Conservation (phyloP, 179 eudicot species). For the Spergularia azorica region DNA sequence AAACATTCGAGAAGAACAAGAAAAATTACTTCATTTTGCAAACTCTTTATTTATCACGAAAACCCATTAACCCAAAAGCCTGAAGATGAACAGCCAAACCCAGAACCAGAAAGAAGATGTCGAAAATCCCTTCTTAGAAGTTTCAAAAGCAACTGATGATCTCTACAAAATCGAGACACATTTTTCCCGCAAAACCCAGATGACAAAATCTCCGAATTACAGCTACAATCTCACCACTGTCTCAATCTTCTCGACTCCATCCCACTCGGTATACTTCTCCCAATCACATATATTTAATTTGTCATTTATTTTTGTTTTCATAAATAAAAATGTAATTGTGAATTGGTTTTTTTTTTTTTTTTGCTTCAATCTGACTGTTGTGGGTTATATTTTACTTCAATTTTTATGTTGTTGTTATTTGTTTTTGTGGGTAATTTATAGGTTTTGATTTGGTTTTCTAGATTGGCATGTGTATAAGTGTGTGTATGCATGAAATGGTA, state of each 20-base stretch:
- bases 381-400: not conserved
- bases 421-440: not conserved
- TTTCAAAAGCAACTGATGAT: slow-evolving; percentile 49
- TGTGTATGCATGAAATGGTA: not conserved
- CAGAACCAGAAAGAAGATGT: slow-evolving; percentile 19
- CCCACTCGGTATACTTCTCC: slow-evolving; percentile 47
- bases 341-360: not conserved
- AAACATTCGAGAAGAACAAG: no score
- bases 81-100: slow-evolving; percentile 34
- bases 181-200: slow-evolving; percentile 60
- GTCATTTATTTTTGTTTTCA: not conserved
- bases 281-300: not conserved
- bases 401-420: not conserved
- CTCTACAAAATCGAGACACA: slow-evolving; percentile 70
- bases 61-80: not conserved
- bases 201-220: slow-evolving; percentile 52
- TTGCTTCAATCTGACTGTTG: no score
- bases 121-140: slow-evolving; percentile 41
- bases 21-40: no score
- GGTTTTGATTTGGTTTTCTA: not conserved
- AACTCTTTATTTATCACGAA: no score
- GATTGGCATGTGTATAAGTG: not conserved
- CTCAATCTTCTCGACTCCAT: slow-evolving; percentile 65
- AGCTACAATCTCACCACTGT: slow-evolving; percentile 49
- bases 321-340: not conserved